phyloP scores from a whole-genome alignment of 768 basidiomycete species.

The Psilocybe sp. region DNA sequence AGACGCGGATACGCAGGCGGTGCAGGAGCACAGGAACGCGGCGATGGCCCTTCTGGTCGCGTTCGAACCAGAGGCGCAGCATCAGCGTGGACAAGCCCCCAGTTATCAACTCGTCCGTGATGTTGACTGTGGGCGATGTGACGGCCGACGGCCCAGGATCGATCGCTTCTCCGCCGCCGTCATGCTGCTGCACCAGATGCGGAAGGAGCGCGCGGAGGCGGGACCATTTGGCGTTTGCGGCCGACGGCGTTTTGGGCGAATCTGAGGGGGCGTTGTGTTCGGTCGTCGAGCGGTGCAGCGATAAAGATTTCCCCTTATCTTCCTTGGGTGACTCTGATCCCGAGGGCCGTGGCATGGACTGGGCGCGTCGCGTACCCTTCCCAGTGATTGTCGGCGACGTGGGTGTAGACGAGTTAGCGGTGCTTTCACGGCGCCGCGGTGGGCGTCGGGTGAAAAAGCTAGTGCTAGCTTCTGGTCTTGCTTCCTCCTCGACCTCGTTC shows the following conservation, averaged over 20 bases:
- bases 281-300: no score
- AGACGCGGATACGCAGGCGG: constrained; percentile 78
- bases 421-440: constrained; percentile 9
- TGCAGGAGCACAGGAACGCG: constrained; percentile 78
- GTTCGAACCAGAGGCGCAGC: constrained; percentile 81
- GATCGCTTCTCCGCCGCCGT: constrained; percentile 8
- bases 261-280: no score
- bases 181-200: constrained; percentile 39
- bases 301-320: no score
- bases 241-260: not conserved
- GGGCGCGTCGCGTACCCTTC: constrained; percentile 25
- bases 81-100: constrained; percentile 79
- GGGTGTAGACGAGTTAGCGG: constrained; percentile 7
- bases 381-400: constrained; percentile 8
- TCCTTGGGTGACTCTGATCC: constrained; percentile 4
- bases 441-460: constrained; percentile 11
- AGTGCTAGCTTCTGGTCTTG: not conserved
- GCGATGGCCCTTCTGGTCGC: constrained; percentile 81
- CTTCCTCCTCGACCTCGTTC: constrained; percentile 1
- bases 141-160: constrained; percentile 47
- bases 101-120: constrained; percentile 78
- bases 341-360: constrained; percentile 29
- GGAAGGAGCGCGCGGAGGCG: constrained; percentile 67
- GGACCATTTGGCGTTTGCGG: constrained; percentile 50
- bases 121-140: constrained; percentile 57